Evolutionary conservation across 1,284 basidiomycete species (phyloP).

Genomic region (Laetiporus sulphureus): DNA sequence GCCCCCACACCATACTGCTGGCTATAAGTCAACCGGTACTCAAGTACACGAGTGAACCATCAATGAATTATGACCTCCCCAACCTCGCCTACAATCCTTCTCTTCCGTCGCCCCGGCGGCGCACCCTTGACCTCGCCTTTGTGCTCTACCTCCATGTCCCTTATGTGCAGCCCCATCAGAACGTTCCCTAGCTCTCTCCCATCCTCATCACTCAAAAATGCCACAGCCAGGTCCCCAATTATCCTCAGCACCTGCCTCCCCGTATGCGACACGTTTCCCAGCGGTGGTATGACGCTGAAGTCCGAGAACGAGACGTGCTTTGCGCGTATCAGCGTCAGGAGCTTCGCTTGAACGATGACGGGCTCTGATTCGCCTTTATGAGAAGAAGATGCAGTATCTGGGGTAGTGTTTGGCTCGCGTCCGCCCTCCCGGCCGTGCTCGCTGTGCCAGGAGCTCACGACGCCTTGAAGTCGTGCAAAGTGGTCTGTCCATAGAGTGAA

Average conservation of each 20-base stretch:
- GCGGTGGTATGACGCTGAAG: slow-evolving; percentile 35
- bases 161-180: slow-evolving; percentile 26
- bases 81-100: slow-evolving; percentile 39
- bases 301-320: slow-evolving; percentile 56
- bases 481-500: slow-evolving; percentile 74
- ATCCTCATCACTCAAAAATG: slow-evolving; percentile 41
- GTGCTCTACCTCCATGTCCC: slow-evolving; percentile 37
- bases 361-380: not conserved
- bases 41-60: no score
- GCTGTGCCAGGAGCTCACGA: slow-evolving; percentile 46
- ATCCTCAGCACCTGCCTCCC: slow-evolving; percentile 31
- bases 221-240: slow-evolving; percentile 36
- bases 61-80: slow-evolving; percentile 44
- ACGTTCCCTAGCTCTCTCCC: no score
- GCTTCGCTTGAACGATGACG: slow-evolving; percentile 2
- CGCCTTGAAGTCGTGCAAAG: slow-evolving; percentile 47
- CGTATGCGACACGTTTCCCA: slow-evolving; percentile 16
- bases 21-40: no score
- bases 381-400: no score
- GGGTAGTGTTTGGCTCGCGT: no score
- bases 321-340: slow-evolving; percentile 30
- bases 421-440: no score
- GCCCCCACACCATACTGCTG: no score
- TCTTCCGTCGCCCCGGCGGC: slow-evolving; percentile 18
- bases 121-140: slow-evolving; percentile 5